Evolutionary conservation across 768 basidiomycete genomes (phyloP).

Genomic region (Tricholoma bakamatsutake): DNA sequence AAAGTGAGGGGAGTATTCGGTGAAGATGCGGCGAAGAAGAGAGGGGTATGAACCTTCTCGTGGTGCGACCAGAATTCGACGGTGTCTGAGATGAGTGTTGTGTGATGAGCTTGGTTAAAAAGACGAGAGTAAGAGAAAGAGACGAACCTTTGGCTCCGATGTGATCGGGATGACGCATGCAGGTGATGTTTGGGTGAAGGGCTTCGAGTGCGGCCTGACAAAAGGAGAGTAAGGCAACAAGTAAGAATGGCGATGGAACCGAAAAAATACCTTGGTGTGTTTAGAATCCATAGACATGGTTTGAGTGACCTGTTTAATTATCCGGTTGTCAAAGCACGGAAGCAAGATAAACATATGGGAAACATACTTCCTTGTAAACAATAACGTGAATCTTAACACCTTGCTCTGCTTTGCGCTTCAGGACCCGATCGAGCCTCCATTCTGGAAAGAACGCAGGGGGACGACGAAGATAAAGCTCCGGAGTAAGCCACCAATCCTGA

Average conservation of each 20-base stretch:
- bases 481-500: conserved; percentile 92
- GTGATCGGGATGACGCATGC: conserved; percentile 89
- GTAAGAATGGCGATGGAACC: not conserved
- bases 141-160: conserved; percentile 67
- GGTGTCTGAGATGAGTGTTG: conserved; percentile 41
- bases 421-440: conserved; percentile 82
- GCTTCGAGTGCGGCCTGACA: conserved; percentile 65
- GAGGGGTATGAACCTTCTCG: conserved; percentile 53
- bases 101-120: not conserved
- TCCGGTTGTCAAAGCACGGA: not conserved
- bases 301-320: conserved; percentile 58
- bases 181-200: conserved; percentile 82
- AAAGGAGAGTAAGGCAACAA: not conserved
- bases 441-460: conserved; percentile 82
- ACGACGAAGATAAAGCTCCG: conserved; percentile 90
- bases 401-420: conserved; percentile 84
- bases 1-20: not conserved
- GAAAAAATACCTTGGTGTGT: conserved; percentile 61
- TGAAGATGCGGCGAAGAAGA: conserved; percentile 5
- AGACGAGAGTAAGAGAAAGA: not conserved
- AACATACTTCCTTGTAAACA: conserved; percentile 86
- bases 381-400: conserved; percentile 90
- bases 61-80: conserved; percentile 91
- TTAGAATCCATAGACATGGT: conserved; percentile 87
- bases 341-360: not conserved